Conservation (phyloP, 2,329 filamentous ascomycete species). For the Pseudogymnoascus sp. region DNA sequence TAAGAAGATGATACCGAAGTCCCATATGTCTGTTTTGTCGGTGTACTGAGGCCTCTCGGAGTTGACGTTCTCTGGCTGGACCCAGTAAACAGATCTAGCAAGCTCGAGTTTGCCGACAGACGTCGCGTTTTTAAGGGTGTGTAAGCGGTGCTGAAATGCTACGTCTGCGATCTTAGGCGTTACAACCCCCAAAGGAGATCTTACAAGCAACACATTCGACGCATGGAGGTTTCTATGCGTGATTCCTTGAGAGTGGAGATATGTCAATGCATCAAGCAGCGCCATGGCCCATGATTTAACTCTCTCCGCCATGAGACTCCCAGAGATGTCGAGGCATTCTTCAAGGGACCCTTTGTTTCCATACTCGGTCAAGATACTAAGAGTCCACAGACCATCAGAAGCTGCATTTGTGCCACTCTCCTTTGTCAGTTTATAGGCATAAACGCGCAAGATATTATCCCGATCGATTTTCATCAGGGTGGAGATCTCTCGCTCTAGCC, state of each 20-base stretch:
- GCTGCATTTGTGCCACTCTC: conserved; percentile 50
- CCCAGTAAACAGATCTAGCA: conserved; percentile 70
- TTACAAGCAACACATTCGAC: conserved; percentile 69
- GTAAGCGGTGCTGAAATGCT: conserved; percentile 60
- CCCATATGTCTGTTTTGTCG: conserved; percentile 87
- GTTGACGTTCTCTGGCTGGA: conserved; percentile 66
- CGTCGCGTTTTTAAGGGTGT: conserved; percentile 48
- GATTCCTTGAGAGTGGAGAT: conserved; percentile 75
- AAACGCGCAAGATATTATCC: conserved; percentile 65
- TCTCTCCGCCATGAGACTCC: conserved; percentile 62
- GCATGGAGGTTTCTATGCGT: conserved; percentile 77
- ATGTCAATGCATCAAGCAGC: conserved; percentile 79
- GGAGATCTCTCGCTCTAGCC: conserved; percentile 69
- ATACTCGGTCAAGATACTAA: conserved; percentile 67
- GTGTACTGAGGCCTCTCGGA: conserved; percentile 55
- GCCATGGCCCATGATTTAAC: conserved; percentile 88
- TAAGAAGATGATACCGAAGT: conserved; percentile 81
- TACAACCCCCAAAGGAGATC: conserved; percentile 59
- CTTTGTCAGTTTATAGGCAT: conserved; percentile 71
- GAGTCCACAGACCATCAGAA: conserved; percentile 51
- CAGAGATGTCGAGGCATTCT: conserved; percentile 73
- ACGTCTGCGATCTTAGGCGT: conserved; percentile 68
- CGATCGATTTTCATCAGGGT: conserved; percentile 67
- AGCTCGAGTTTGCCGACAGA: conserved; percentile 41
- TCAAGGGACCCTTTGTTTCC: conserved; percentile 76